These are phyloP conservation scores for Pseudogymnoascus sp. DNA, from an alignment of 2,329 filamentous ascomycete species.

Conservation along the genomic window DNA sequence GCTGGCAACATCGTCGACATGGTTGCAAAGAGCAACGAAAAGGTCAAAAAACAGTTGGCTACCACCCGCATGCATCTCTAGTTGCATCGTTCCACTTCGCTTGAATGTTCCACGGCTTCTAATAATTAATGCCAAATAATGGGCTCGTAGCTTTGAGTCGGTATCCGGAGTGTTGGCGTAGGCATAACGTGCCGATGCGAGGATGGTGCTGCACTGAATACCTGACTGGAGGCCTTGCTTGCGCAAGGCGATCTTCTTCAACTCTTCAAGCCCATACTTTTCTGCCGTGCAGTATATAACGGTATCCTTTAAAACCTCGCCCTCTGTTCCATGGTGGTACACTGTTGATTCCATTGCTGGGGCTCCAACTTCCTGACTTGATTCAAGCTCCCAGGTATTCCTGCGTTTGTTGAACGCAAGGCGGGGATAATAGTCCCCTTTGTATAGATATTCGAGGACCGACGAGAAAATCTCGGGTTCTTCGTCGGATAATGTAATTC, in stretches of 20 bases:
- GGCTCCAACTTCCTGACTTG: slow-evolving; percentile 25
- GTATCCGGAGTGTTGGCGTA: slow-evolving; percentile 82
- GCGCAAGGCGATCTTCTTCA: slow-evolving; percentile 74
- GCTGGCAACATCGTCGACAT: slow-evolving; percentile 63
- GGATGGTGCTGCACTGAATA: slow-evolving; percentile 75
- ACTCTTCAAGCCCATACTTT: slow-evolving; percentile 71
- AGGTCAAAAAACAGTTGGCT: slow-evolving; percentile 82
- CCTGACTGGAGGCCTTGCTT: slow-evolving; percentile 83
- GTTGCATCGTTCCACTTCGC: slow-evolving; percentile 88
- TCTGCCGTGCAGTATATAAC: slow-evolving; percentile 85
- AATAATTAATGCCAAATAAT: slow-evolving; percentile 89
- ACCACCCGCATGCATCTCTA: slow-evolving; percentile 83
- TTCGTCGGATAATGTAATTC: slow-evolving; percentile 73
- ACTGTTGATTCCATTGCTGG: slow-evolving; percentile 52
- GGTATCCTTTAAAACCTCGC: slow-evolving; percentile 74
- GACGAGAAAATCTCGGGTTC: slow-evolving; percentile 86
- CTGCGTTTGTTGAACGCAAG: slow-evolving; percentile 73
- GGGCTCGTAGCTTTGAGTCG: slow-evolving; percentile 82
- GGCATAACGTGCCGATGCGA: slow-evolving; percentile 79
- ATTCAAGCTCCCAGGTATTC: slow-evolving; percentile 74
- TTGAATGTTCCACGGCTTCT: slow-evolving; percentile 82
- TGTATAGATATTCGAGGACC: slow-evolving; percentile 85
- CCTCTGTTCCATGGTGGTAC: slow-evolving; percentile 44
- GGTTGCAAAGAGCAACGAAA: slow-evolving; percentile 87
- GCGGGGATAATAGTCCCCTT: slow-evolving; percentile 84